Evolutionary conservation across 2,329 filamentous ascomycete genomes (phyloP).

Genomic region (Xylariales sp.): DNA sequence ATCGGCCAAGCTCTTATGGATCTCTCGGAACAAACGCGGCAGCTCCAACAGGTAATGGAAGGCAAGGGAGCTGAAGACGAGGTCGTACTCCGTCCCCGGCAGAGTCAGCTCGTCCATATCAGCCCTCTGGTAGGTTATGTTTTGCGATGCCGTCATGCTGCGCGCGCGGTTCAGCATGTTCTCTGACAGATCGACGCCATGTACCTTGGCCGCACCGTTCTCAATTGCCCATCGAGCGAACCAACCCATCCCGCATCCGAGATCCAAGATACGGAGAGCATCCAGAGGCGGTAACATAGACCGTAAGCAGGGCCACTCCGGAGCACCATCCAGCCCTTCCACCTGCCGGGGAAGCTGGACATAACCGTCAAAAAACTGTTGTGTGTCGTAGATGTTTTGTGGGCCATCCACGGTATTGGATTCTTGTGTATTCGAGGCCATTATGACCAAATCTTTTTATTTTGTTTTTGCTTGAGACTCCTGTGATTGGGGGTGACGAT

Average conservation of each 20-base stretch:
- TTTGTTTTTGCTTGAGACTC: no score
- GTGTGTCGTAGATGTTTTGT: constrained; percentile 4
- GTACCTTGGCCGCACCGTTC: constrained; percentile 28
- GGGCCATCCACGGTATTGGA: neutral
- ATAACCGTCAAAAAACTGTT: constrained; percentile 38
- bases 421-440: neutral
- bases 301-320: constrained; percentile 39
- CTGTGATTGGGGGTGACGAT: no score
- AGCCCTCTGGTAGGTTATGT: constrained; percentile 25
- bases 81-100: constrained; percentile 21
- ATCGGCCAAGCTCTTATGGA: constrained; percentile 26
- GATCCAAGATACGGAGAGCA: constrained; percentile 32
- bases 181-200: constrained; percentile 35
- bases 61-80: constrained; percentile 35
- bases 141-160: constrained; percentile 19
- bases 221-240: constrained; percentile 37
- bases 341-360: constrained; percentile 34
- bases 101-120: constrained; percentile 28
- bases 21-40: constrained; percentile 22
- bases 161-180: constrained; percentile 37
- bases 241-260: constrained; percentile 44
- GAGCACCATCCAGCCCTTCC: constrained; percentile 32
- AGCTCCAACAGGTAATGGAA: constrained; percentile 36
- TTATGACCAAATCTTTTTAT: no score
- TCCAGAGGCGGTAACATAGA: constrained; percentile 30